Conservation (phyloP, 192 early-diverging fungal genomes). For the Podila clonocystis region DNA sequence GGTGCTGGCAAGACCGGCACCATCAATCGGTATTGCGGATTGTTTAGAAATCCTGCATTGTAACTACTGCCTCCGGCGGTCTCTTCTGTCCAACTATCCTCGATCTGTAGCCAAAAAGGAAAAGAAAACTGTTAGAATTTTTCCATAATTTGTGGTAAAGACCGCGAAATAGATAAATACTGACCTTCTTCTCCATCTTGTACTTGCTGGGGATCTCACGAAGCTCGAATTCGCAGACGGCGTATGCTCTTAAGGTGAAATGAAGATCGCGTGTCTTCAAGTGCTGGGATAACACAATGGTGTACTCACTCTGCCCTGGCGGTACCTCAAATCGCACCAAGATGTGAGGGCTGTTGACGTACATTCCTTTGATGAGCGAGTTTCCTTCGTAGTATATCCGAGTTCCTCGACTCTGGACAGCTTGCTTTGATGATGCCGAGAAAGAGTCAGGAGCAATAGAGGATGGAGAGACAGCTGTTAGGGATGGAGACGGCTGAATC, state of each 20-base stretch:
- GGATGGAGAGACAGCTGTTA: constrained; percentile 10
- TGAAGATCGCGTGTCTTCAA: constrained; percentile 74
- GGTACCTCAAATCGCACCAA: constrained; percentile 73
- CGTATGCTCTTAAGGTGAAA: constrained; percentile 80
- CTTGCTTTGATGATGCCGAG: neutral
- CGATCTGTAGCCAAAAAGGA: constrained; percentile 45
- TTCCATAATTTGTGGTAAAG: neutral
- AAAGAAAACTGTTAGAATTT: neutral
- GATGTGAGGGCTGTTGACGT: constrained; percentile 89
- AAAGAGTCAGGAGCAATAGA: neutral
- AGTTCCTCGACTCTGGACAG: constrained; percentile 54
- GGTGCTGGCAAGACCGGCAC: constrained; percentile 61
- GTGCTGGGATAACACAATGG: constrained; percentile 85
- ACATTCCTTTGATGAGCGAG: constrained; percentile 71
- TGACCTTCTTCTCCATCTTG: constrained; percentile 64
- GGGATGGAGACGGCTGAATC: constrained; percentile 4
- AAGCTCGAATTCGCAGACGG: constrained; percentile 70
- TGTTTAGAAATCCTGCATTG: constrained; percentile 75
- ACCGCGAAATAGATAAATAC: neutral
- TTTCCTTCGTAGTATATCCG: constrained; percentile 42
- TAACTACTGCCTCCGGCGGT: constrained; percentile 83
- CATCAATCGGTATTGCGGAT: constrained; percentile 81
- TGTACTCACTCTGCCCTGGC: constrained; percentile 66
- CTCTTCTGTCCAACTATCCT: constrained; percentile 75
- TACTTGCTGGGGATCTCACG: constrained; percentile 69